Percentiles rank a stretch among this genome's conserved stretches.
These are phyloP conservation scores for Thymus quinquecostatus DNA, from an alignment of 257 asterid genomes.

Conservation along the genomic window DNA sequence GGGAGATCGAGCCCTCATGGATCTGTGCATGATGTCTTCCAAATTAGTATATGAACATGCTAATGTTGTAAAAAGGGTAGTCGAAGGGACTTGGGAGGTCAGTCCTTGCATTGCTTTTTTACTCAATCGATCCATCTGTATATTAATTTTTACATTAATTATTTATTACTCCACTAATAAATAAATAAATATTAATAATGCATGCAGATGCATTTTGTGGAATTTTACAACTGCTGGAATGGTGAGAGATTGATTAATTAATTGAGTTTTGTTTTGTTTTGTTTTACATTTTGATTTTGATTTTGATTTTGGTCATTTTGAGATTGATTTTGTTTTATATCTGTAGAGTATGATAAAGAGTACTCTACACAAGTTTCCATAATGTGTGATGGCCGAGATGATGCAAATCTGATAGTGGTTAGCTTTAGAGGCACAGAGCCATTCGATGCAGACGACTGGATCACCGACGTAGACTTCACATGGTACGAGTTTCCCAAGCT, in stretches of 20 bases:
- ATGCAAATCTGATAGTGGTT: slow-evolving; percentile 75
- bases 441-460: slow-evolving; percentile 96
- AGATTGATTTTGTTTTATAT: not conserved
- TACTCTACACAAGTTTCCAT: slow-evolving; percentile 88
- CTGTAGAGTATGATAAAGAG: slow-evolving; percentile 73
- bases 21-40: slow-evolving; percentile 85
- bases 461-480: slow-evolving; percentile 91
- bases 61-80: slow-evolving; percentile 68
- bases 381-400: slow-evolving; percentile 68
- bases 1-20: slow-evolving; percentile 69
- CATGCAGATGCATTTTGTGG: slow-evolving; percentile 89
- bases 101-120: not conserved
- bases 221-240: slow-evolving; percentile 94
- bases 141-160: not conserved
- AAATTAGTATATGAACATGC: slow-evolving; percentile 88
- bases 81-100: slow-evolving; percentile 84
- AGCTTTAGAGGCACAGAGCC: slow-evolving; percentile 98
- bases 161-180: too few relatives aligned
- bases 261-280: too few relatives aligned
- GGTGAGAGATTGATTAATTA: slow-evolving; percentile 43
- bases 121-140: too few relatives aligned
- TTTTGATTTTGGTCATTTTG: too few relatives aligned
- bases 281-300: too few relatives aligned
- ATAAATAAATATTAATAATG: too few relatives aligned
- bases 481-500: slow-evolving; percentile 90